A percentile compares a stretch with the other conserved stretches of the same genome.
These are phyloP conservation scores for Globisporangium polare DNA, from an alignment of 352 stramenopile genomes.

Conservation along the genomic window DNA sequence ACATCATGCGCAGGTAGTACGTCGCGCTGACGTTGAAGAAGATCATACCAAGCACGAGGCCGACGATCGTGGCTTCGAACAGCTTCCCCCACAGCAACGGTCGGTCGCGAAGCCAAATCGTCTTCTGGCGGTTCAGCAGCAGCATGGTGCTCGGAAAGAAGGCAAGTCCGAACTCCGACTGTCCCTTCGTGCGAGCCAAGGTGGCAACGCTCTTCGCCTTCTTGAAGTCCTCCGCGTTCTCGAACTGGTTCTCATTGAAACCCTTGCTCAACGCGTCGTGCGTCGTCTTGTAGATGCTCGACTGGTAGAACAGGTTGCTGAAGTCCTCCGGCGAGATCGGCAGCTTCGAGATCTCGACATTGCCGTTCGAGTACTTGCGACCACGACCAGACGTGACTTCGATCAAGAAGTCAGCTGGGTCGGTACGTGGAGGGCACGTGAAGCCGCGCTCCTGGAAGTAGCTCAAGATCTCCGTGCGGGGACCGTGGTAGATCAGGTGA, in stretches of 20 bases:
- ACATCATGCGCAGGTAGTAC: slow-evolving; percentile 66
- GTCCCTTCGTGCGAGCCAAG: slow-evolving; percentile 39
- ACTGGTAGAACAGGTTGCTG: slow-evolving; percentile 50
- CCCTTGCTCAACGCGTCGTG: slow-evolving; percentile 44
- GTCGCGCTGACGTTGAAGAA: slow-evolving; percentile 52
- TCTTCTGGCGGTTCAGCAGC: slow-evolving; percentile 60
- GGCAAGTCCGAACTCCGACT: slow-evolving; percentile 42
- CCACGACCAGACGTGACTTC: slow-evolving; percentile 58
- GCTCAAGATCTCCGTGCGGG: slow-evolving; percentile 47
- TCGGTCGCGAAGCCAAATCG: slow-evolving; percentile 55
- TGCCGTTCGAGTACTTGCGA: slow-evolving; percentile 50
- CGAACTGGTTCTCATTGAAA: slow-evolving; percentile 56
- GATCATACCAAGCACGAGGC: slow-evolving; percentile 72
- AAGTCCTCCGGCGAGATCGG: slow-evolving; percentile 26
- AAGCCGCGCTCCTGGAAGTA: slow-evolving; percentile 88
- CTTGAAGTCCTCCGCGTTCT: slow-evolving; percentile 52
- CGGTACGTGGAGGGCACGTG: slow-evolving; percentile 50
- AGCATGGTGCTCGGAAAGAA: slow-evolving; percentile 35
- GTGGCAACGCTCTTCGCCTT: slow-evolving; percentile 52
- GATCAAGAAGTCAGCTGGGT: slow-evolving; percentile 68
- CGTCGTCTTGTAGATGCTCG: slow-evolving; percentile 47
- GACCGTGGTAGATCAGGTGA: slow-evolving; percentile 92
- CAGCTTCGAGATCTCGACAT: slow-evolving; percentile 22
- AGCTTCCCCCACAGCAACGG: slow-evolving; percentile 64
- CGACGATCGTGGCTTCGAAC: slow-evolving; percentile 61